These are phyloP conservation scores for Tetrapisispora namnaoensis DNA, from an alignment of 805 yeast species.

Conservation along the genomic window DNA sequence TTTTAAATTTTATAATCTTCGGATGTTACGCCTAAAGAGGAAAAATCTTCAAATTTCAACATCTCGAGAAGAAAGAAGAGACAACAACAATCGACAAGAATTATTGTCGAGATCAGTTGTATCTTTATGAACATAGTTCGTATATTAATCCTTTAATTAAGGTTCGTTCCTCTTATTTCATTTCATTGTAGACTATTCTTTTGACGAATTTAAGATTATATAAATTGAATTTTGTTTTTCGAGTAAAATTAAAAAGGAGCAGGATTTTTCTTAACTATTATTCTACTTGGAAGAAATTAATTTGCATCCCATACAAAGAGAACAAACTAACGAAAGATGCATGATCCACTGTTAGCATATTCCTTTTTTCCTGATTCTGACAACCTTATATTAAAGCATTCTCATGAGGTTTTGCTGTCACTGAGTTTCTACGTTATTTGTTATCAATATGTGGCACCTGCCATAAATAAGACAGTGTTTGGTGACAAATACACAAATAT, in stretches of 20 bases:
- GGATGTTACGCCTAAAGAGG: neutral
- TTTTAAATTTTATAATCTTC: neutral
- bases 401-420: slow-evolving; percentile 65
- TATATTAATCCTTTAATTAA: too few species aligned
- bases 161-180: too few species aligned
- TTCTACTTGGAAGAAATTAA: too few species aligned
- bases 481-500: slow-evolving; percentile 46
- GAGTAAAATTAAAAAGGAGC: too few species aligned
- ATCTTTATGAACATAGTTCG: neutral
- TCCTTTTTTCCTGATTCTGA: slow-evolving; percentile 31
- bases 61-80: neutral
- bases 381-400: slow-evolving; percentile 42
- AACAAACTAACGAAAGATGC: neutral
- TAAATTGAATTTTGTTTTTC: too few species aligned
- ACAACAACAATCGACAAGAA: neutral
- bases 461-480: slow-evolving; percentile 38
- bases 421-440: slow-evolving; percentile 49
- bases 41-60: neutral
- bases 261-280: too few species aligned
- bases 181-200: too few species aligned
- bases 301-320: too few species aligned
- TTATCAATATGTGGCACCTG: slow-evolving; percentile 41
- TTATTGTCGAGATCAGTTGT: neutral
- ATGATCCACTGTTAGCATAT: slow-evolving; percentile 22
- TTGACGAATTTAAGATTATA: too few species aligned